A percentile compares a stretch with the other conserved stretches of the same genome.
These are phyloP conservation scores for Arthrobotrys iridis DNA, from an alignment of 2,329 filamentous ascomycete species.

Conservation along the genomic window DNA sequence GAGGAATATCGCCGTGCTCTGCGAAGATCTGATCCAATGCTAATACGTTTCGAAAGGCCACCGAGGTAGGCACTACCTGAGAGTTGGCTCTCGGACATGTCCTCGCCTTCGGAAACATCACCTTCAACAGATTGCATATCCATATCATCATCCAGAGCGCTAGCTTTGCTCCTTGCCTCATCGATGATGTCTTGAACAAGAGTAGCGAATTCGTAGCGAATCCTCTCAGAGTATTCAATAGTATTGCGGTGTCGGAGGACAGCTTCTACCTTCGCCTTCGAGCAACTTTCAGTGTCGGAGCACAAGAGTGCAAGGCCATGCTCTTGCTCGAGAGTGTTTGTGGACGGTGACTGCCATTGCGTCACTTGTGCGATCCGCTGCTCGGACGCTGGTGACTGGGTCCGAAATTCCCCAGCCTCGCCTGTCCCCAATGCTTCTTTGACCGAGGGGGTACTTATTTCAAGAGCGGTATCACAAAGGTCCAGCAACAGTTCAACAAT, in stretches of 20 bases:
- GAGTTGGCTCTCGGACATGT: slow-evolving; percentile 50
- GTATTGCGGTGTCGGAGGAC: slow-evolving; percentile 91
- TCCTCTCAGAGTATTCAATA: slow-evolving; percentile 94
- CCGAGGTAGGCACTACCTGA: slow-evolving; percentile 50
- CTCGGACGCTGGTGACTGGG: slow-evolving; percentile 94
- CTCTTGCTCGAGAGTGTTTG: slow-evolving; percentile 90
- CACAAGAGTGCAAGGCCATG: slow-evolving; percentile 88
- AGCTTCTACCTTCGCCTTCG: slow-evolving; percentile 89
- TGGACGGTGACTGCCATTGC: slow-evolving; percentile 95
- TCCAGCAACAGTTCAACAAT: slow-evolving; percentile 96
- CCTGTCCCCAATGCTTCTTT: slow-evolving; percentile 78
- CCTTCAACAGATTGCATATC: slow-evolving; percentile 59
- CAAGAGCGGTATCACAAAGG: slow-evolving; percentile 92
- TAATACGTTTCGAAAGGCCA: slow-evolving; percentile 56
- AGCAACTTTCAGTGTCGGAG: slow-evolving; percentile 84
- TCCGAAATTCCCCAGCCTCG: slow-evolving; percentile 79
- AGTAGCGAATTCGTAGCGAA: slow-evolving; percentile 90
- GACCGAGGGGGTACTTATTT: slow-evolving; percentile 92
- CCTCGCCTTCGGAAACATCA: slow-evolving; percentile 54
- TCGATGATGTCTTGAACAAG: slow-evolving; percentile 96
- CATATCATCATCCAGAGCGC: slow-evolving; percentile 60
- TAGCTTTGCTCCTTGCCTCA: slow-evolving; percentile 86
- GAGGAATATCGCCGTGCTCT: slow-evolving; percentile 70
- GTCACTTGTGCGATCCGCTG: slow-evolving; percentile 91
- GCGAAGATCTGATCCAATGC: slow-evolving; percentile 55